These are phyloP conservation scores for Triglochin maritima DNA, from an alignment of 106 monocot species.

Conservation along the genomic window DNA sequence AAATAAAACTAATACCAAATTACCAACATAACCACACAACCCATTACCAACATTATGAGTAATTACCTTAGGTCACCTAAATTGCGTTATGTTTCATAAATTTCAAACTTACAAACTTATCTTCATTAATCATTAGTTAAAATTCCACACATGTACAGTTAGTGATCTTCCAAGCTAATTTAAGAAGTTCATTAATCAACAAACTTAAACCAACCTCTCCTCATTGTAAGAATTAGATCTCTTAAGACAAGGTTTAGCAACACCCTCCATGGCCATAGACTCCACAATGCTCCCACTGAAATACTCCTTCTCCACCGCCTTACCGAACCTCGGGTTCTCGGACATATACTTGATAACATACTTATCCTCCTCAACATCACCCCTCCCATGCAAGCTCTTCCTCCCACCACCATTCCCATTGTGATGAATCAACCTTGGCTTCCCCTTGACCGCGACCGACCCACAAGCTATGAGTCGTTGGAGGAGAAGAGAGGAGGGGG, in stretches of 20 bases:
- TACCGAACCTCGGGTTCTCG: conserved; percentile 34
- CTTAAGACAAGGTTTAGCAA: conserved; percentile 35
- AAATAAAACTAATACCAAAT: too few relatives aligned
- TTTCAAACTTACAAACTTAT: too few relatives aligned
- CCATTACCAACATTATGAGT: too few relatives aligned
- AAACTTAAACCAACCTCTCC: conserved; percentile 39
- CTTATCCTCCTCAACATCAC: conserved; percentile 16
- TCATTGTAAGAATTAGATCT: conserved; percentile 70
- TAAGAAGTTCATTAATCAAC: not conserved
- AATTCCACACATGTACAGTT: not conserved
- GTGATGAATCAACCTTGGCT: conserved; percentile 3
- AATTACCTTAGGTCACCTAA: too few relatives aligned
- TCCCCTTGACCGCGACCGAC: conserved; percentile 13
- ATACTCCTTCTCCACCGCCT: conserved; percentile 74
- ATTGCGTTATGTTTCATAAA: too few relatives aligned
- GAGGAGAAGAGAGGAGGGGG: conserved; percentile 37
- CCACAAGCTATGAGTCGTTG: conserved; percentile 72
- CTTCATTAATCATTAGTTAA: too few relatives aligned
- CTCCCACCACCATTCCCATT: conserved; percentile 15
- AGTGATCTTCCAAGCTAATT: not conserved
- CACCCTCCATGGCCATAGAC: conserved; percentile 7
- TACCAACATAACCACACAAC: too few relatives aligned
- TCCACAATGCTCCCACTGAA: conserved; percentile 95
- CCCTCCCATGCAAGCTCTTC: conserved; percentile 26
- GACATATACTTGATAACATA: conserved; percentile 18